Percentiles rank a stretch among this genome's conserved stretches.
phyloP scores from a whole-genome alignment of 1,139 yeast genomes.

The Candida mesenterica region DNA sequence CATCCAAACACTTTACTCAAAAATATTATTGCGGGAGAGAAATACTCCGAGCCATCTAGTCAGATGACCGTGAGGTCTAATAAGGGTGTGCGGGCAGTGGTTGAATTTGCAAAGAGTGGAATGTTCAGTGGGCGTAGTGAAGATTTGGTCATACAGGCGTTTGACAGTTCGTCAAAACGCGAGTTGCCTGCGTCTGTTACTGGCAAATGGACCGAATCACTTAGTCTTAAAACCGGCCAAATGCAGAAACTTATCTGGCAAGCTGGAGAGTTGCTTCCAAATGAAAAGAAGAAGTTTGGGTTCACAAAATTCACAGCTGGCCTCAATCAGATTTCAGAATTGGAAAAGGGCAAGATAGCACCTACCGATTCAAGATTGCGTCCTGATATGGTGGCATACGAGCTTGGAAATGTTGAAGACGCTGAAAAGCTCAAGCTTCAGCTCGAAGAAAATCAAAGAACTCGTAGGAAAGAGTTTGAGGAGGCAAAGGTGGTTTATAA shows the following conservation, averaged over 20 bases:
- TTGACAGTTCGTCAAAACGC: constrained; percentile 31
- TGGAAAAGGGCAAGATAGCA: constrained; percentile 65
- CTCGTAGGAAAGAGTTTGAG: constrained; percentile 62
- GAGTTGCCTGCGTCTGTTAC: constrained; percentile 42
- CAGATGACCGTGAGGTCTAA: constrained; percentile 66
- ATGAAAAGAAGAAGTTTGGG: constrained; percentile 69
- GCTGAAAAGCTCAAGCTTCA: constrained; percentile 70
- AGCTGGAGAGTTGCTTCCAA: constrained; percentile 60
- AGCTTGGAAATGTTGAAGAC: constrained; percentile 59
- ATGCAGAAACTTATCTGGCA: constrained; percentile 59
- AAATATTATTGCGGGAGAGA: constrained; percentile 91
- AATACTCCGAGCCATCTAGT: constrained; percentile 86
- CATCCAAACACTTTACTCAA: constrained; percentile 83
- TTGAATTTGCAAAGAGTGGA: constrained; percentile 68
- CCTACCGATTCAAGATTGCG: constrained; percentile 88
- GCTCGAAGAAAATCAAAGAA: constrained; percentile 80
- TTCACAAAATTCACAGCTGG: constrained; percentile 81
- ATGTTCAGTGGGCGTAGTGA: constrained; percentile 90
- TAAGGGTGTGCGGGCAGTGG: constrained; percentile 63
- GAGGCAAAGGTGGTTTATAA: constrained; percentile 41
- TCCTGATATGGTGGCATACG: constrained; percentile 79
- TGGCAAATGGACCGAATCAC: constrained; percentile 78
- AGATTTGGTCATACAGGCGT: constrained; percentile 60
- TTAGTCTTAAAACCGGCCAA: constrained; percentile 42
- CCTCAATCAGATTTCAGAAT: constrained; percentile 69